Evolutionary conservation across 768 basidiomycete genomes (phyloP).

Genomic region (Kwoniella sp.): DNA sequence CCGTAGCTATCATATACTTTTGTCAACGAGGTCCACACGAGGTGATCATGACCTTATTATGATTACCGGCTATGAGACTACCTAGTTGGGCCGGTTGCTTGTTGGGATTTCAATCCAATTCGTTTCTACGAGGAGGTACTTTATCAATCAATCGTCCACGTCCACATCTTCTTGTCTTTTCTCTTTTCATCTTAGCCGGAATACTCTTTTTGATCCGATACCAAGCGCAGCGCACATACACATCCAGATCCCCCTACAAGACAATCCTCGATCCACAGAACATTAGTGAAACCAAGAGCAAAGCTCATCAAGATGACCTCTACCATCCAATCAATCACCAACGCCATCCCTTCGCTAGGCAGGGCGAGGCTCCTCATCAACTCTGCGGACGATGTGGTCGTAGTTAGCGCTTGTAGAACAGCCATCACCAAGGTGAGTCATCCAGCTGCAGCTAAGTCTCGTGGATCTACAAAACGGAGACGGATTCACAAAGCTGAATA

Average conservation of each 20-base stretch:
- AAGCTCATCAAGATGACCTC: constrained; percentile 42
- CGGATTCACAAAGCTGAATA: constrained; percentile 1
- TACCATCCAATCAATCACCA: constrained; percentile 48
- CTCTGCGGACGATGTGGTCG: constrained; percentile 83
- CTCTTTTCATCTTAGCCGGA: not conserved
- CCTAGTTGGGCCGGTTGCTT: not conserved
- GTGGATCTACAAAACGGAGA: too few relatives aligned
- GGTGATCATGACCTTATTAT: not conserved
- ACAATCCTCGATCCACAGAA: not conserved
- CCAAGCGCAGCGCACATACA: not conserved
- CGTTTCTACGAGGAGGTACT: not conserved
- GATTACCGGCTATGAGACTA: not conserved
- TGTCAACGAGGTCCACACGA: too few relatives aligned
- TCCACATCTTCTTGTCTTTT: not conserved
- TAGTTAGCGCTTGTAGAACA: constrained; percentile 83
- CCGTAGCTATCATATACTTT: too few relatives aligned
- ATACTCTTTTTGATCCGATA: not conserved
- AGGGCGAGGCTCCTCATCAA: constrained; percentile 67
- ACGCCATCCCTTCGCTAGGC: constrained; percentile 52
- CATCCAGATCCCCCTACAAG: not conserved
- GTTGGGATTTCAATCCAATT: not conserved
- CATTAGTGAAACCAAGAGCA: not conserved
- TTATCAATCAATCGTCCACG: not conserved
- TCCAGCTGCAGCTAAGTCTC: not conserved
- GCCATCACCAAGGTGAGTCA: constrained; percentile 81